phyloP scores from a whole-genome alignment of 2,329 filamentous ascomycete genomes.

The Talaromyces sp. region DNA sequence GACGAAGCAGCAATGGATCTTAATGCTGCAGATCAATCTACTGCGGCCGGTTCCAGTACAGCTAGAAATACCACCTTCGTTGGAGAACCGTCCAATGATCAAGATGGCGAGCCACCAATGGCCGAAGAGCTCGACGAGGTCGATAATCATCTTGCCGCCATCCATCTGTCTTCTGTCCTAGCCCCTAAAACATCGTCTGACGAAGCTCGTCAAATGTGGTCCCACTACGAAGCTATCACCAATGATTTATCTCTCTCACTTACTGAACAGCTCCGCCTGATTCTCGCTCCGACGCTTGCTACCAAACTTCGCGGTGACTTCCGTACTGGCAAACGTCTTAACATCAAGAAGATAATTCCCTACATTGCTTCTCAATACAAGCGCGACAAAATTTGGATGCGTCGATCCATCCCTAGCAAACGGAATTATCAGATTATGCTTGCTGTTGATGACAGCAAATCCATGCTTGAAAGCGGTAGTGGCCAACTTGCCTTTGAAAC shows the following conservation, averaged over 20 bases:
- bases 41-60: slow-evolving; percentile 45
- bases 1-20: slow-evolving; percentile 40
- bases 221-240: slow-evolving; percentile 75
- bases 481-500: slow-evolving; percentile 86
- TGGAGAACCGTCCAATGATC: slow-evolving; percentile 22
- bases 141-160: slow-evolving; percentile 61
- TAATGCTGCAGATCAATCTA: slow-evolving; percentile 31
- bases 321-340: slow-evolving; percentile 94
- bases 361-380: slow-evolving; percentile 99
- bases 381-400: slow-evolving; percentile 99
- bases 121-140: slow-evolving; percentile 45
- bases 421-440: slow-evolving; percentile 96
- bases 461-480: slow-evolving; percentile 79
- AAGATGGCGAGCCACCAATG: slow-evolving; percentile 37
- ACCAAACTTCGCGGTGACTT: slow-evolving; percentile 96
- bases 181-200: slow-evolving; percentile 43
- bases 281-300: slow-evolving; percentile 87
- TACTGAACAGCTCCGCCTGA: slow-evolving; percentile 91
- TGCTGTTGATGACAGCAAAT: slow-evolving; percentile 91
- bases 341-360: slow-evolving; percentile 98
- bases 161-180: slow-evolving; percentile 59
- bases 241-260: slow-evolving; percentile 82
- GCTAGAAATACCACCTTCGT: slow-evolving; percentile 46
- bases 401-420: slow-evolving; percentile 84
- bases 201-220: slow-evolving; percentile 73